These are phyloP conservation scores for Chaetomidium leptoderma DNA, from an alignment of 495 filamentous ascomycete species.

Conservation along the genomic window DNA sequence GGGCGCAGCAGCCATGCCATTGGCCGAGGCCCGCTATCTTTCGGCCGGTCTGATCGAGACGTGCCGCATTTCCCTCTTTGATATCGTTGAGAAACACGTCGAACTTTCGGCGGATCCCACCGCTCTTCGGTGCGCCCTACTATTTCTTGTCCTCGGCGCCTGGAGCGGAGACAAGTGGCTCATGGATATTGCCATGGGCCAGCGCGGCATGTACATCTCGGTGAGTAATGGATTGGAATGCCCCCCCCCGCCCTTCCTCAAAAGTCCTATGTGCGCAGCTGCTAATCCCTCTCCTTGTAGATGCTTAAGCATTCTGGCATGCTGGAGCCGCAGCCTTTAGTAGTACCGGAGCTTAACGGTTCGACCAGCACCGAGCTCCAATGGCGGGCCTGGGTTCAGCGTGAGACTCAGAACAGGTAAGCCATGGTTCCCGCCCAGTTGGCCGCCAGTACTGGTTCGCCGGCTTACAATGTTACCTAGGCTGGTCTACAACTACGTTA, in stretches of 20 bases:
- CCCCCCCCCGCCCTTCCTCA: no score
- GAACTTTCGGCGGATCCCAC: constrained; percentile 55
- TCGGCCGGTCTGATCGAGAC: constrained; percentile 60
- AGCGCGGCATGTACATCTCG: constrained; percentile 61
- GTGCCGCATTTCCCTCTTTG: constrained; percentile 61
- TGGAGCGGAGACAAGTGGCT: constrained; percentile 70
- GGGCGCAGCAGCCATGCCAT: constrained; percentile 55
- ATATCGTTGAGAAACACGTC: constrained; percentile 61
- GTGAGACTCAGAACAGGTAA: constrained; percentile 57
- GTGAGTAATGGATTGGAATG: constrained; percentile 37
- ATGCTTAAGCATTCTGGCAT: constrained; percentile 55
- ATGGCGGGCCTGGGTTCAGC: constrained; percentile 55
- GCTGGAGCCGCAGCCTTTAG: constrained; percentile 41
- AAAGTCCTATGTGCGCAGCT: no score
- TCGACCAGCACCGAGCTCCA: constrained; percentile 42
- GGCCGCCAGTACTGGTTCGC: background rate
- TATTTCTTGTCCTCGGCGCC: constrained; percentile 56
- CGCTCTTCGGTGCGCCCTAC: constrained; percentile 54
- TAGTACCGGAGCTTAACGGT: constrained; percentile 31
- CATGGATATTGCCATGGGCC: constrained; percentile 68
- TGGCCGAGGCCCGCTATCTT: constrained; percentile 53
- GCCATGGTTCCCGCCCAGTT: constrained; percentile 10
- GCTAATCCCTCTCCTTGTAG: no score
- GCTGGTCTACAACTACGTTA: constrained; percentile 61
- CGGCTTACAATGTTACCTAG: constrained; percentile 33